A percentile compares a stretch with the other conserved stretches of the same genome.
These are phyloP conservation scores for Phialophora chinensis DNA, from an alignment of 2,329 filamentous ascomycete genomes.

Conservation along the genomic window DNA sequence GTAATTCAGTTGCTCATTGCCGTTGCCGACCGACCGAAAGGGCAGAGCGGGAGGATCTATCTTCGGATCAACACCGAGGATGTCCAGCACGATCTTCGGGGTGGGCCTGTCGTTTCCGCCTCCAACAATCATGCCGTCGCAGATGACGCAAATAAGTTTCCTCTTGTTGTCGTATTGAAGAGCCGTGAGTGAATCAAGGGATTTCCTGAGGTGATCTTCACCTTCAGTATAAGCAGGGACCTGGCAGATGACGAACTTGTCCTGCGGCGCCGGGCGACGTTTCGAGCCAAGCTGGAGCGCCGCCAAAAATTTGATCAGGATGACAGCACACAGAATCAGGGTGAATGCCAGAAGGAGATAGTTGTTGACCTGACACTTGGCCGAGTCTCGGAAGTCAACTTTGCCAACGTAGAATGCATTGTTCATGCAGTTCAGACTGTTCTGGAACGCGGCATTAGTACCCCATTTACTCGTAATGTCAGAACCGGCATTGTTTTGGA, in stretches of 20 bases:
- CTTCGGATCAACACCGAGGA: conserved; percentile 95
- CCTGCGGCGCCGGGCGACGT: conserved; percentile 83
- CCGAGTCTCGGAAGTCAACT: conserved; percentile 78
- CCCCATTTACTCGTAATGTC: conserved; percentile 76
- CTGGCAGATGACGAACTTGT: conserved; percentile 99
- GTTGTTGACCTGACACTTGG: conserved; percentile 85
- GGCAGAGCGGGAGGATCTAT: conserved; percentile 91
- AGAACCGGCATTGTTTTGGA: conserved; percentile 76
- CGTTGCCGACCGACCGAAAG: conserved; percentile 89
- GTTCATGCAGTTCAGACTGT: conserved; percentile 80
- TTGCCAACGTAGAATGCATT: conserved; percentile 83
- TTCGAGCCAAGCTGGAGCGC: conserved; percentile 94
- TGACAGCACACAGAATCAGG: conserved; percentile 79
- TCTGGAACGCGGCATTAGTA: conserved; percentile 57
- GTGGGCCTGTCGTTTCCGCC: conserved; percentile 95
- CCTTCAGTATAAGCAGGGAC: conserved; percentile 98
- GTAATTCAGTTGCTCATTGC: conserved; percentile 93
- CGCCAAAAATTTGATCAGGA: conserved; percentile 86
- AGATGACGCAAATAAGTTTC: conserved; percentile 95
- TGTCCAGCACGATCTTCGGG: conserved; percentile 96
- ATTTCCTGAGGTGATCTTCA: conserved; percentile 91
- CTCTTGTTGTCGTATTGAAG: conserved; percentile 98
- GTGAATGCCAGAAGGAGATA: conserved; percentile 88
- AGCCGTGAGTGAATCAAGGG: conserved; percentile 90
- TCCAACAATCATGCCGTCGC: conserved; percentile 96